These are phyloP conservation scores for Backusella tuberculispora DNA, from an alignment of 192 early-diverging fungal genomes.

Conservation along the genomic window DNA sequence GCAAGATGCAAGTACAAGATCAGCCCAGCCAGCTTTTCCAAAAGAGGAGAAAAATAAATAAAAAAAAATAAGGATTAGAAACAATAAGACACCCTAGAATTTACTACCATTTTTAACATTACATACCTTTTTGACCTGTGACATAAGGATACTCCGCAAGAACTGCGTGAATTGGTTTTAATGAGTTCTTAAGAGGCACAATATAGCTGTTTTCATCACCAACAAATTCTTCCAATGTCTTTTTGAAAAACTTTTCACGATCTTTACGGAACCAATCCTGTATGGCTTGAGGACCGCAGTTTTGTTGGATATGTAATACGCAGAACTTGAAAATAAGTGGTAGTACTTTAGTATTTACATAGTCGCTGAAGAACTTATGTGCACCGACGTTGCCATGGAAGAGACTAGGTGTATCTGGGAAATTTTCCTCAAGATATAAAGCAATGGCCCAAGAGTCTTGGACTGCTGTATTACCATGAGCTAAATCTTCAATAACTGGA, in stretches of 20 bases:
- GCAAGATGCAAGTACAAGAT: slow-evolving; percentile 41
- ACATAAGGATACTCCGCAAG: slow-evolving; percentile 38
- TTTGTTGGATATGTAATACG: slow-evolving; percentile 37
- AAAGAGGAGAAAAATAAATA: too few species aligned
- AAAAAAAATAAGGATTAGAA: neutral
- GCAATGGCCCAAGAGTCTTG: slow-evolving; percentile 61
- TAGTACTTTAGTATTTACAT: slow-evolving; percentile 36
- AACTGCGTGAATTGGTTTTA: slow-evolving; percentile 32
- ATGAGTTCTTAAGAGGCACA: slow-evolving; percentile 29
- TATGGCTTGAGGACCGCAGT: slow-evolving; percentile 25
- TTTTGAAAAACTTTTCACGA: slow-evolving; percentile 43
- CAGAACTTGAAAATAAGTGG: slow-evolving; percentile 36
- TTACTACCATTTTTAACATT: neutral
- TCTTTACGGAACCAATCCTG: slow-evolving; percentile 44
- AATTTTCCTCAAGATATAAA: slow-evolving; percentile 59
- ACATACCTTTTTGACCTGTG: slow-evolving; percentile 44
- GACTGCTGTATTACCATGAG: slow-evolving; percentile 37
- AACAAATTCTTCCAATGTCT: slow-evolving; percentile 36
- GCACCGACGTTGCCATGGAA: slow-evolving; percentile 44
- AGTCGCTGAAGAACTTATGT: slow-evolving; percentile 49
- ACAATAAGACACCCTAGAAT: neutral
- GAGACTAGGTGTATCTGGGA: slow-evolving; percentile 52
- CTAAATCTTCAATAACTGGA: slow-evolving; percentile 40
- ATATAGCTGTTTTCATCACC: slow-evolving; percentile 33
- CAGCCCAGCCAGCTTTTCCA: slow-evolving; percentile 46